A percentile compares a stretch with the other conserved stretches of the same genome.
Evolutionary conservation across 2,329 filamentous ascomycete genomes (phyloP).

Genomic region (Xylariaceae sp.): DNA sequence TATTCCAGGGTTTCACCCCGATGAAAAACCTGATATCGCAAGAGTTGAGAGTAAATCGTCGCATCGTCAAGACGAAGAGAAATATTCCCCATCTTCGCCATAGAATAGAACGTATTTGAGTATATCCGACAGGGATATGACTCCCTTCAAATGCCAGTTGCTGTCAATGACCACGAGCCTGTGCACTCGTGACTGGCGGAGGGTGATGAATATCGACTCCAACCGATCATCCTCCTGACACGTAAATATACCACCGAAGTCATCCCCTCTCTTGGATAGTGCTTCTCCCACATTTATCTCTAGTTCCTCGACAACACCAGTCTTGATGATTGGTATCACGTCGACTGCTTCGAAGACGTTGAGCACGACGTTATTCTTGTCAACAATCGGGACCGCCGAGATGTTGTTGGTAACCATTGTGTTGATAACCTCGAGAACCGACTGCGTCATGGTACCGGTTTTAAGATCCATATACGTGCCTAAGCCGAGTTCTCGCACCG

Average conservation of each 20-base stretch:
- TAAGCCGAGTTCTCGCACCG: conserved; percentile 74
- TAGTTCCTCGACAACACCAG: conserved; percentile 86
- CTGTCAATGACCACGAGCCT: conserved; percentile 91
- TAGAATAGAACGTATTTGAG: conserved; percentile 87
- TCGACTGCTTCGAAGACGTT: conserved; percentile 98
- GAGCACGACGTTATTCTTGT: conserved; percentile 68
- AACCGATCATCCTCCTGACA: conserved; percentile 87
- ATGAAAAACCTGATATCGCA: conserved; percentile 3
- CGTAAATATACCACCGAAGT: conserved; percentile 95
- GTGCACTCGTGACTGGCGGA: conserved; percentile 91
- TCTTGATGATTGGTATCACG: conserved; percentile 92
- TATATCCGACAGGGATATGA: conserved; percentile 93
- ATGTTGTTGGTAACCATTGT: conserved; percentile 90
- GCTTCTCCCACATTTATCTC: conserved; percentile 83
- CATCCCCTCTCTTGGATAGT: conserved; percentile 76
- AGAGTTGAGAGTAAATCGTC: conserved; percentile 12
- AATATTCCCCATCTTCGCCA: conserved; percentile 58
- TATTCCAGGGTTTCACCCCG: conserved; percentile 12
- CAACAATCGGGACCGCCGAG: conserved; percentile 88
- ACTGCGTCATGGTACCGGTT: conserved; percentile 81
- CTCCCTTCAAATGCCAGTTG: conserved; percentile 74
- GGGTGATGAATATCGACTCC: conserved; percentile 93
- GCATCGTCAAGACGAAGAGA: conserved; percentile 20
- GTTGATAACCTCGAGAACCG: conserved; percentile 91
- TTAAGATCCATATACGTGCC: conserved; percentile 78